Base-by-base conservation (phyloP, 345 rosid species). In the Lagerstroemia speciosa region DNA sequence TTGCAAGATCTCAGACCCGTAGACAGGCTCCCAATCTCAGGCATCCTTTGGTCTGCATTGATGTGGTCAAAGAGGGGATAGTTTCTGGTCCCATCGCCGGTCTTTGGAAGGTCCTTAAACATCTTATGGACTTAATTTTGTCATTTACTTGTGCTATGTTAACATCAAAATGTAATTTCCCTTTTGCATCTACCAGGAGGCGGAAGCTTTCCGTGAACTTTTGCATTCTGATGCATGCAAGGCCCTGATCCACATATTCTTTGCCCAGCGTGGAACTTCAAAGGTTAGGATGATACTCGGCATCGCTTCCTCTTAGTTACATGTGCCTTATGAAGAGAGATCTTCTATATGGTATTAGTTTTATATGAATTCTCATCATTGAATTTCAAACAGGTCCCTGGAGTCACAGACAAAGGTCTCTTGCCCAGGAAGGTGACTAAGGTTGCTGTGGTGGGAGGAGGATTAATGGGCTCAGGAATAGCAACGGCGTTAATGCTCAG, bases 401-500 rank as follows among this genome's bases (percentile, higher is more conserved):
- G 98, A 46, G 74, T 94, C 62, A 89, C 96, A 69, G 93, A 94
- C 74, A 81, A 71, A 41, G 93, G 96, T 67, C 73, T 91, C 77
- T 73, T 34, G 65, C 98, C 99, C 14, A 84, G 96, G 73, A 80
- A 52, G 71, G 86, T 88, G 73, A 86, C 79, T 19, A 91, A 83
- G 76, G 92, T 91, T 79, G 98, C 97, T 73, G 80, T 94, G 64
- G 82, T 94, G 70, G 99, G 99, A 24, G 98, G 99, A 61, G 99
- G 99, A 69, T 83, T 89, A 45, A 94, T 94, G 99, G 99, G 98
- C 71, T 94, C 98, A 60, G 99, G 99, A 76, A 94, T 94, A 72
- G 98, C 98, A 66, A 94, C 98, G 65, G 90, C 93, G 15, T 77
- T 94, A 76, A 75, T 94, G 60, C 93, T 87, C 69, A 78, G 90